Base-by-base conservation (phyloP, 768 basidiomycete genomes). In the Epithele typhae region DNA sequence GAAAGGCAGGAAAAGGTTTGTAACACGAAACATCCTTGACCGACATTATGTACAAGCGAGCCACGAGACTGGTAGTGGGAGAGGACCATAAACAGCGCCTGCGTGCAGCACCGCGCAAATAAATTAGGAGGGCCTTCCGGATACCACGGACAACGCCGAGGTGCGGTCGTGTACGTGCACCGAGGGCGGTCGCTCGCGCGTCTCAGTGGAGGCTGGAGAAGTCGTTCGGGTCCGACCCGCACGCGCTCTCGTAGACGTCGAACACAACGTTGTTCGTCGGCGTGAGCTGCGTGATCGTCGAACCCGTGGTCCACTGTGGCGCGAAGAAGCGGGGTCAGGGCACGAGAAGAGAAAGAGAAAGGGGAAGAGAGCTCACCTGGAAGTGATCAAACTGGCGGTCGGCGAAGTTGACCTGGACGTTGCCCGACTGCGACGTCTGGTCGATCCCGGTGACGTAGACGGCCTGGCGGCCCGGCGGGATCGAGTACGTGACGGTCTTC, bases 361-460 rank as follows among this genome's bases (percentile, higher is more conserved):
- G 4, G 25, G 5, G 14, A 6, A n/a, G 11, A 34, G n/a, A 8
- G 23, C 47, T 15, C 9, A 48, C 47, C 35, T 42, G 27, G 40
- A 42, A 48, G 47, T 48, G 47, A 5, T 40, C 47, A 12, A n/a
- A 25, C 36, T 42, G 40, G 36, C 40, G 40, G 19, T 25, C 22
- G 25, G 25, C 47, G 27, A 27, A 48, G 40, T 48, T 48, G 35
- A 48, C 40, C 40, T 48, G 47, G 40, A 48, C 25, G 41, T 43
- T 35, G 23, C 40, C 47, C 8, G 35, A 42, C 47, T 48, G 17
- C 15, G 47, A 41, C 27, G n/a, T 36, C 25, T 42, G 24, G 14
- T 15, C 21, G 15, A 25, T 35, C 1, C 47, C 47, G 6, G 40
- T 40, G 35, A 48, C 47, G 34, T 30, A 48, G 18, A 48, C 47